Conservation (phyloP, 1,139 yeast species). For the Suhomyces bolitotheri region DNA sequence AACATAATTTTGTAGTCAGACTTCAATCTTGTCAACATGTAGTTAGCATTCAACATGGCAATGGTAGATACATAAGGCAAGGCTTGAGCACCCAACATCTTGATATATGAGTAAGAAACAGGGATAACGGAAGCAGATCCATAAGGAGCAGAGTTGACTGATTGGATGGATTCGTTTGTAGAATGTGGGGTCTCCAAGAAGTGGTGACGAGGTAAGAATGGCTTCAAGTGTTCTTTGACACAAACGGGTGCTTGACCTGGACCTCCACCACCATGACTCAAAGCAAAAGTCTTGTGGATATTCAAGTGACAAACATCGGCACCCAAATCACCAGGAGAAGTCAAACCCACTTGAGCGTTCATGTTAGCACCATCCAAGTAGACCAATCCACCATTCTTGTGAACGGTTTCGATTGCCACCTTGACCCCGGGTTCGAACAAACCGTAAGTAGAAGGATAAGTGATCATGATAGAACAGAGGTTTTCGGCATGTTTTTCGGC, state of each 20-base stretch:
- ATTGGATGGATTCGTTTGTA: conserved; percentile 57
- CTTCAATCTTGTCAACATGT: conserved; percentile 79
- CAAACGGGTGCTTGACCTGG: conserved; percentile 99
- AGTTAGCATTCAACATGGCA: conserved; percentile 94
- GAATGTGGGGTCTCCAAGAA: conserved; percentile 60
- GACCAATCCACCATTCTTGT: conserved; percentile 87
- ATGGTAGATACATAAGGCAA: conserved; percentile 82
- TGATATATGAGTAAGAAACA: conserved; percentile 91
- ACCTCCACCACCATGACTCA: conserved; percentile 99
- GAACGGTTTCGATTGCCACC: conserved; percentile 81
- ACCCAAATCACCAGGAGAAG: conserved; percentile 96
- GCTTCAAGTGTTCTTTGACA: conserved; percentile 78
- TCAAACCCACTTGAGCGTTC: conserved; percentile 98
- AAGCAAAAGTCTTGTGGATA: conserved; percentile 94
- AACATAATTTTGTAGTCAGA: conserved; percentile 76
- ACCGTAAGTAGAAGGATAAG: conserved; percentile 97
- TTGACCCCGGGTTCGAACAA: conserved; percentile 90
- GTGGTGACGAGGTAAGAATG: conserved; percentile 81
- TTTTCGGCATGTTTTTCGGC: conserved; percentile 68
- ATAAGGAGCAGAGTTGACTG: conserved; percentile 92
- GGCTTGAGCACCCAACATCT: conserved; percentile 85
- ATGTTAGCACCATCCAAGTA: conserved; percentile 98
- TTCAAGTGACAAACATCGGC: conserved; percentile 99
- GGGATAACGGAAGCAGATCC: conserved; percentile 95
- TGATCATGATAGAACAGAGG: conserved; percentile 91